phyloP scores from a whole-genome alignment of 495 filamentous ascomycete genomes.

The Xylaria sp. region DNA sequence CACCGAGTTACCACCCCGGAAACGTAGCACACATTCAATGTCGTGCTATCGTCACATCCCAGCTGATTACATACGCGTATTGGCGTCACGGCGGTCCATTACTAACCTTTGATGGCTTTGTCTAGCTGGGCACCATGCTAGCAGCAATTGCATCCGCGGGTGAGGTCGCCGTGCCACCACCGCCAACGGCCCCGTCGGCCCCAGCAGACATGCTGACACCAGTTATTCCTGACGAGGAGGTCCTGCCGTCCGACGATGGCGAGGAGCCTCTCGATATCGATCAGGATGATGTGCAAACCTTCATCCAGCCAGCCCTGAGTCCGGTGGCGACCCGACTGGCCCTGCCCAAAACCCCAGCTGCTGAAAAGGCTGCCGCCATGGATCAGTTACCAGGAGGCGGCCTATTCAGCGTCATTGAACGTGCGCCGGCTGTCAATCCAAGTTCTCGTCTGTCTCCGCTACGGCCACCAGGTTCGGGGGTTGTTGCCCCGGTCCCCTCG shows the following conservation, averaged over 20 bases:
- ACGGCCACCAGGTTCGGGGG: neutral
- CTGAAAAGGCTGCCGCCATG: constrained; percentile 76
- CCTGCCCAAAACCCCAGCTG: constrained; percentile 72
- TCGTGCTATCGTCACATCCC: neutral
- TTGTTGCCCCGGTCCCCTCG: constrained; percentile 1
- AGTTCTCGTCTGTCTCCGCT: constrained; percentile 16
- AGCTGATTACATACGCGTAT: constrained; percentile 2
- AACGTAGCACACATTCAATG: constrained; percentile 8
- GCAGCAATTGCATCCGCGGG: neutral
- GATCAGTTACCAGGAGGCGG: constrained; percentile 60
- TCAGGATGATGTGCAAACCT: constrained; percentile 64
- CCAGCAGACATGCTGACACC: constrained; percentile 26
- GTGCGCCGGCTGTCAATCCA: constrained; percentile 21
- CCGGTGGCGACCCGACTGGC: constrained; percentile 73
- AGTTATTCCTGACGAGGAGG: constrained; percentile 32
- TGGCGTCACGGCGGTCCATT: neutral
- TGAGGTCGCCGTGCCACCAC: constrained; percentile 5
- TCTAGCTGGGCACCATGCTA: constrained; percentile 21
- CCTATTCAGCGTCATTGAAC: constrained; percentile 51
- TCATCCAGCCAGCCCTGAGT: constrained; percentile 81
- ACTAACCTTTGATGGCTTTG: constrained; percentile 14
- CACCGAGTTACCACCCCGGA: neutral
- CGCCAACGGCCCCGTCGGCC: constrained; percentile 11
- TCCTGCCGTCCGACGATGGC: constrained; percentile 39
- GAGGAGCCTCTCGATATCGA: constrained; percentile 47